Percentiles rank a stretch among this genome's conserved stretches.
These are phyloP conservation scores for Catenaria anguillulae DNA, from an alignment of 371 early-diverging fungal species.

Conservation along the genomic window DNA sequence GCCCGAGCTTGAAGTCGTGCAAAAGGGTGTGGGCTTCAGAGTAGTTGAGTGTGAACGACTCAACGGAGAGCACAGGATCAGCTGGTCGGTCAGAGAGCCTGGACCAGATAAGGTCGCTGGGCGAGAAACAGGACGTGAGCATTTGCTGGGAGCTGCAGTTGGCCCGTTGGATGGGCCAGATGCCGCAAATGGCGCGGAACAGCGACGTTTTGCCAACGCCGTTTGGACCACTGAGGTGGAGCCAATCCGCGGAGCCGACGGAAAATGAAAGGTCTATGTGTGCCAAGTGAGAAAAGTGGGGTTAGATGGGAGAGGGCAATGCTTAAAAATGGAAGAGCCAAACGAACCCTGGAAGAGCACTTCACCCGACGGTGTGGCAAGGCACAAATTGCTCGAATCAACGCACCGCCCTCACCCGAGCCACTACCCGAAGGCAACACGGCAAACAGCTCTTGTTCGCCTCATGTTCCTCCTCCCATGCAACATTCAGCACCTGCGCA, in stretches of 20 bases:
- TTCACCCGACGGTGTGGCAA: too few relatives aligned
- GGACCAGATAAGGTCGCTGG: slow-evolving; percentile 45
- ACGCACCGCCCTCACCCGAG: too few relatives aligned
- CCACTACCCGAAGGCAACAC: too few relatives aligned
- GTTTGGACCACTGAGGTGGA: neutral
- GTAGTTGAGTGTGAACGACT: slow-evolving; percentile 25
- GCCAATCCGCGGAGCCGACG: neutral
- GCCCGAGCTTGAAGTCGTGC: slow-evolving; percentile 37
- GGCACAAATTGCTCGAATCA: too few relatives aligned
- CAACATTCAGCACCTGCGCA: too few relatives aligned
- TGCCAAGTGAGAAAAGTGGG: too few relatives aligned
- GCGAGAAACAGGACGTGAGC: slow-evolving; percentile 45
- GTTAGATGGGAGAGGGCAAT: too few relatives aligned
- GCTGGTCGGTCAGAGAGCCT: slow-evolving; percentile 56
- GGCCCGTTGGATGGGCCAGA: slow-evolving; percentile 50
- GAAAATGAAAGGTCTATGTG: neutral
- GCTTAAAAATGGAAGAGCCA: too few relatives aligned
- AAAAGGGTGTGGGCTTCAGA: too few relatives aligned
- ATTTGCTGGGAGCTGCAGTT: neutral
- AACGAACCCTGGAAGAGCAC: neutral
- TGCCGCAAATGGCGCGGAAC: slow-evolving; percentile 48
- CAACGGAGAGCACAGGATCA: slow-evolving; percentile 24
- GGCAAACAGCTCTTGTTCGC: too few relatives aligned
- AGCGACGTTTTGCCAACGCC: slow-evolving; percentile 51
- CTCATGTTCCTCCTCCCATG: too few relatives aligned